Evolutionary conservation across 75 land plant species (phyloP), one percentile per base, ranked within the genome.

Genomic region (Pinus albicaulis): DNA sequence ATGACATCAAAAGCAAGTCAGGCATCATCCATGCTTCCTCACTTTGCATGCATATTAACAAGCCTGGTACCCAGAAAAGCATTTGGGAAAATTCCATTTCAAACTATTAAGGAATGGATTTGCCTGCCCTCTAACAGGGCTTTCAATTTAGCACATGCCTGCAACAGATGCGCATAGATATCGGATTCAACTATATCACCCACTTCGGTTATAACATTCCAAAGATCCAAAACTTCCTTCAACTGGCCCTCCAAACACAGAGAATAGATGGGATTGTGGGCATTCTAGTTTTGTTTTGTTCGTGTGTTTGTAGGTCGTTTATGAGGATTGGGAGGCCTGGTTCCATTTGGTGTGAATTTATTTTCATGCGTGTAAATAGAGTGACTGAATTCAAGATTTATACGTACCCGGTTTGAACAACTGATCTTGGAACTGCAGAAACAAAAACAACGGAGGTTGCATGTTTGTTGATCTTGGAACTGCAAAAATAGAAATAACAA

Each of bases 41-140:
- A 85, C n/a, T 87, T 91, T 5, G 81, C 84, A 77, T 93, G 88
- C 87, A 91, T 86, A 82, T 84, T 71, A 34, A 91, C 80, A 65
- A 91, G 74, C 22, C 82, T 75, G 75, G 86, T 89, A 4, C 81
- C 80, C 28, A 91, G 74, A 56, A 89, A 28, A 53, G 83, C 56
- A 78, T 91, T 81, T 0, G 73, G 72, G 25, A 70, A 74, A 13
- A 82, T 68, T 2, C 92, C 92, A 11, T 19, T 14, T n/a, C 68
- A 22, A 4, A 87, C 70, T 20, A 78, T 63, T 52, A 79, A 61
- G 7, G 78, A 83, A 78, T 91, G 93, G 7, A 91, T 62, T 68
- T 75, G 58, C 55, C 78, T 82, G 22, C 93, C 89, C 65, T 70
- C 74, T 25, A 2, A 14, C 7, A 79, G 14, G 52, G 17, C 48